Evolutionary conservation across 441 rosid genomes (phyloP).

Genomic region (Bocquillonia castaneifolia): DNA sequence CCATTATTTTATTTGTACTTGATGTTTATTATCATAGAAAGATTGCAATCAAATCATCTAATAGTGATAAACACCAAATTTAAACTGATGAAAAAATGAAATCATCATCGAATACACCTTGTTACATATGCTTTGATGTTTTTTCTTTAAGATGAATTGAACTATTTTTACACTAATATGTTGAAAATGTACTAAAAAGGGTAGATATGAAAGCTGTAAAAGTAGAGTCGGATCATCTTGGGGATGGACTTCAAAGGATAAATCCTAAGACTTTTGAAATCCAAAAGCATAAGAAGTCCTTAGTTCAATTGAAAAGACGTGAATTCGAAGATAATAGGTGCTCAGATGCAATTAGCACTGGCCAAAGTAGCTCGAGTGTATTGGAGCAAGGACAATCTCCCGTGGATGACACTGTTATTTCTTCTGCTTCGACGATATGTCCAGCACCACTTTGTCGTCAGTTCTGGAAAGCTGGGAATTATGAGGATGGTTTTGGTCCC

Average conservation of each 20-base stretch:
- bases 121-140: neutral
- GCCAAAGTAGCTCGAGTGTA: conserved; percentile 53
- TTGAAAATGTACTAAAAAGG: conserved; percentile 35
- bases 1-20: no score
- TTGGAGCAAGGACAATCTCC: conserved; percentile 74
- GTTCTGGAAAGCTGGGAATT: conserved; percentile 91
- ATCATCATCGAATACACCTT: no score
- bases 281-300: conserved; percentile 26
- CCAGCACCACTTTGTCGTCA: conserved; percentile 81
- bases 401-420: conserved; percentile 59
- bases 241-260: conserved; percentile 18
- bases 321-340: conserved; percentile 56
- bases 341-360: conserved; percentile 40
- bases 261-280: conserved; percentile 17
- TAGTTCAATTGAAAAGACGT: conserved; percentile 30
- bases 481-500: conserved; percentile 41
- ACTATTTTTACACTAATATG: conserved; percentile 23
- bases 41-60: no score
- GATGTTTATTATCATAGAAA: no score
- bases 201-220: conserved; percentile 42
- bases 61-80: no score
- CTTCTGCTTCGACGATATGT: conserved; percentile 48
- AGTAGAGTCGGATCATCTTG: conserved; percentile 39
- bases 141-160: neutral
- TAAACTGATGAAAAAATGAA: no score